A percentile compares a stretch with the other conserved stretches of the same genome.
Conservation (phyloP, 2,329 filamentous ascomycete genomes). For the Madurella fahalii region DNA sequence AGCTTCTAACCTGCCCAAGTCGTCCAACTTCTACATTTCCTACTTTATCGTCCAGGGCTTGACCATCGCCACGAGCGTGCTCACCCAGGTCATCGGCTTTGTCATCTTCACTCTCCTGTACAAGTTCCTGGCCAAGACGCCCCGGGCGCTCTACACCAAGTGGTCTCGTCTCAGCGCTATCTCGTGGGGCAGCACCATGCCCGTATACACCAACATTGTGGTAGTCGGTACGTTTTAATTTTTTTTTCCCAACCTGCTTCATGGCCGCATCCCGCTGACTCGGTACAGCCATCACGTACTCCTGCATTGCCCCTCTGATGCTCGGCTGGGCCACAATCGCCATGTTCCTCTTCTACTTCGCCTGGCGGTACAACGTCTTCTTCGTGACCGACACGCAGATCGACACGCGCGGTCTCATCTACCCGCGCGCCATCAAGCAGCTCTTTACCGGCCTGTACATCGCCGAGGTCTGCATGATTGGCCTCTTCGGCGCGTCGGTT, state of each 20-base stretch:
- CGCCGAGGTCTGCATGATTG: constrained; percentile 76
- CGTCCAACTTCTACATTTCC: constrained; percentile 91
- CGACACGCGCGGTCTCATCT: constrained; percentile 84
- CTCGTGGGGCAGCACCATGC: constrained; percentile 80
- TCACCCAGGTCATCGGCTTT: constrained; percentile 70
- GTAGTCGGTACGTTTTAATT: constrained; percentile 61
- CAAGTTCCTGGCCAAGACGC: constrained; percentile 70
- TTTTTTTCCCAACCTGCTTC: too few relatives aligned
- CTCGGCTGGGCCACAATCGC: constrained; percentile 77
- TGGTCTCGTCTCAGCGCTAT: constrained; percentile 71
- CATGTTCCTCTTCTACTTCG: constrained; percentile 76
- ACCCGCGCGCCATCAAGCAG: constrained; percentile 83
- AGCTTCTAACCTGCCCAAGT: constrained; percentile 69
- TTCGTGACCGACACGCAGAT: constrained; percentile 79
- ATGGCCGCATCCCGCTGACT: constrained; percentile 18
- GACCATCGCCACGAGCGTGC: constrained; percentile 66
- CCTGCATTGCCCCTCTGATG: constrained; percentile 80
- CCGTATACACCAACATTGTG: constrained; percentile 74
- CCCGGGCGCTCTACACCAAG: constrained; percentile 72
- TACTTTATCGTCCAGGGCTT: constrained; percentile 94
- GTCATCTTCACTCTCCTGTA: constrained; percentile 70
- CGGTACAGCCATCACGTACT: constrained; percentile 69
- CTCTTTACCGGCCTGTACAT: constrained; percentile 81
- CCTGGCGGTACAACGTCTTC: constrained; percentile 86
- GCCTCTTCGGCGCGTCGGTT: constrained; percentile 69